Percentiles rank a stretch among this genome's conserved stretches.
phyloP scores from a whole-genome alignment of 1,139 yeast genomes.

The Hanseniaspora sp. region DNA sequence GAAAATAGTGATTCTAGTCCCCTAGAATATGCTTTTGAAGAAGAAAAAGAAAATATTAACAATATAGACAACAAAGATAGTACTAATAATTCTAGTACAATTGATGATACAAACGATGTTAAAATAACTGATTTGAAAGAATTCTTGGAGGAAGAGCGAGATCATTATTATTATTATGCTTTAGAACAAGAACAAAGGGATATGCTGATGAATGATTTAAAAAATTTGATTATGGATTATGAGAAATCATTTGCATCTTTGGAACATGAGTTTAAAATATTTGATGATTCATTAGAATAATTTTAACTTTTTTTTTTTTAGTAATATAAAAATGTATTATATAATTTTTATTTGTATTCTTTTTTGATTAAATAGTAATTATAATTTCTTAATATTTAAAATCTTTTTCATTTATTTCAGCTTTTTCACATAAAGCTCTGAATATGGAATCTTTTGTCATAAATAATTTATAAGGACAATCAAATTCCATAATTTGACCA shows the following conservation, averaged over 20 bases:
- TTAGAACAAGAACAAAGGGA: slow-evolving; percentile 15
- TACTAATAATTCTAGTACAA: neutral
- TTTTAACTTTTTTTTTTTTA: neutral
- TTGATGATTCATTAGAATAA: slow-evolving; percentile 8
- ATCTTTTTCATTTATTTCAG: slow-evolving; percentile 38
- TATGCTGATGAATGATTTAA: slow-evolving; percentile 7
- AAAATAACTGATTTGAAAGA: slow-evolving; percentile 7
- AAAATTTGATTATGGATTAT: slow-evolving; percentile 4
- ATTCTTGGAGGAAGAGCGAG: slow-evolving; percentile 15
- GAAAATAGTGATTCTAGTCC: neutral
- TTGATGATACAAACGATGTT: neutral
- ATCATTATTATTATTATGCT: slow-evolving; percentile 15
- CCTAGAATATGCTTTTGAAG: neutral
- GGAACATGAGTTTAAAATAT: slow-evolving; percentile 8
- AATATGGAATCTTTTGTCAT: slow-evolving; percentile 38
- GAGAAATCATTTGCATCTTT: slow-evolving; percentile 7
- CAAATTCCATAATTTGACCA: slow-evolving; percentile 53
- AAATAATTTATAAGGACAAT: slow-evolving; percentile 42
- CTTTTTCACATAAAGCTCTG: slow-evolving; percentile 50
- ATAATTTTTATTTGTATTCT: too few relatives aligned
- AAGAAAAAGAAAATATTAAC: neutral
- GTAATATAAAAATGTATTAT: neutral
- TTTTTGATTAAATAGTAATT: too few relatives aligned
- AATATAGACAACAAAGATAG: neutral
- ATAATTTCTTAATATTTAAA: too few relatives aligned